A percentile compares a stretch with the other conserved stretches of the same genome.
Evolutionary conservation across 1,284 basidiomycete genomes (phyloP).

Genomic region (Boletus calvinii): DNA sequence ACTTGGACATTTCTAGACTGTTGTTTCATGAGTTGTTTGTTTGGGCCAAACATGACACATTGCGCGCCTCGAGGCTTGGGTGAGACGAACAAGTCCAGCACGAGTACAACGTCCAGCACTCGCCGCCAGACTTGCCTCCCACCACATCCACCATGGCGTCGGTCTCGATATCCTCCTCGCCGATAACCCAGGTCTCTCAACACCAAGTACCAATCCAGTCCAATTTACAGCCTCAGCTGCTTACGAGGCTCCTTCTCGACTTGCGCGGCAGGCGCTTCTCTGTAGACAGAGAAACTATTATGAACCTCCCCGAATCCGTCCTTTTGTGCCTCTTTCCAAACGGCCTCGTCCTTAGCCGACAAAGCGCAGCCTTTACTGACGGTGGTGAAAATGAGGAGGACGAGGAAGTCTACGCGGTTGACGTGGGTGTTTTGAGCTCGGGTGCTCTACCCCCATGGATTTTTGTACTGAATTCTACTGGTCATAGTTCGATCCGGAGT

Average conservation of each 20-base stretch:
- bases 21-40: constrained; percentile 28
- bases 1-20: no score
- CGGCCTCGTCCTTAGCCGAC: constrained; percentile 90
- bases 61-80: constrained; percentile 33
- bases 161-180: constrained; percentile 60
- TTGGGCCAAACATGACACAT: constrained; percentile 29
- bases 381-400: constrained; percentile 81
- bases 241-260: constrained; percentile 88
- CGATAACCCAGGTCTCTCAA: constrained; percentile 85
- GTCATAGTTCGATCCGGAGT: constrained; percentile 91
- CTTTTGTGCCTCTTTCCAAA: constrained; percentile 97
- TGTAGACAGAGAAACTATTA: constrained; percentile 96
- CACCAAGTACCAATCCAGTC: constrained; percentile 59
- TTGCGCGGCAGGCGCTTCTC: constrained; percentile 89
- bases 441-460: neutral
- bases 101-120: constrained; percentile 11
- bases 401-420: constrained; percentile 93
- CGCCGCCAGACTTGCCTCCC: constrained; percentile 13
- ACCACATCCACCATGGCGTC: constrained; percentile 43
- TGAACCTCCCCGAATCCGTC: constrained; percentile 97
- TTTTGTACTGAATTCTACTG: constrained; percentile 11
- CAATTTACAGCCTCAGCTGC: constrained; percentile 77
- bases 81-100: constrained; percentile 24
- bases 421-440: constrained; percentile 60
- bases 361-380: constrained; percentile 72